Evolutionary conservation across 768 basidiomycete species (phyloP), one percentile per base, ranked within the genome.

Genomic region (Suillus placidus): DNA sequence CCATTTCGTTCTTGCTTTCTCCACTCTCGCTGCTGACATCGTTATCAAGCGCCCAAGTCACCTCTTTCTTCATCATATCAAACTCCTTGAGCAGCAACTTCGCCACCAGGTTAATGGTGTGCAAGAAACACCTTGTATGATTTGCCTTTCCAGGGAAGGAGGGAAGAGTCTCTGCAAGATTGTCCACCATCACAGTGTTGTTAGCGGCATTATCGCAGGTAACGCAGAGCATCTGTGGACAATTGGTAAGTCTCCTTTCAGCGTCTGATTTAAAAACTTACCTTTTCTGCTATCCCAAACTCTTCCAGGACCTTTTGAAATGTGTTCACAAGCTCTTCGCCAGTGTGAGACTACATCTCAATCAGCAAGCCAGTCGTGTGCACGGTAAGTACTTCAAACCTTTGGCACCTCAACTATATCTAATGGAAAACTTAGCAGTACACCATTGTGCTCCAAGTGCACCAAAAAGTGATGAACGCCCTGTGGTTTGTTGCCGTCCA

Each of bases 71-170:
- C 74, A 5, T 75, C 75, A 64, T 77, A 70, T 49, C 42, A 51
- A 35, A 42, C 42, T 54, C 61, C 61, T 35, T 56, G 55, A 13
- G 63, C 55, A 62, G 65, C 37, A 8, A 66, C 61, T 16, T 20
- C 14, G 7, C 35, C 10, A 79, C 69, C 0, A 85, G 68, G 51
- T 79, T 80, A 6, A 82, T 45, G 2, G 82, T 69, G 49, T 84
- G 83, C 0, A 69, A 62, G 60, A 84, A 82, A 67, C 83, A 85
- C 0, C 73, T 62, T 0, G 72, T 73, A 1, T 70, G 77, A 38
- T 71, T 78, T 0, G 65, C 65, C 0, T 34, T 26, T 1, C 78
- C 78, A 2, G 62, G 54, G 43, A 78, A 81, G 1, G 12, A 37
- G 0, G 56, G 47, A 1, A 82, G 6, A 4, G 72, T 65, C 0